These are phyloP conservation scores for Quercus gilva DNA, from an alignment of 306 rosid species.

Conservation along the genomic window DNA sequence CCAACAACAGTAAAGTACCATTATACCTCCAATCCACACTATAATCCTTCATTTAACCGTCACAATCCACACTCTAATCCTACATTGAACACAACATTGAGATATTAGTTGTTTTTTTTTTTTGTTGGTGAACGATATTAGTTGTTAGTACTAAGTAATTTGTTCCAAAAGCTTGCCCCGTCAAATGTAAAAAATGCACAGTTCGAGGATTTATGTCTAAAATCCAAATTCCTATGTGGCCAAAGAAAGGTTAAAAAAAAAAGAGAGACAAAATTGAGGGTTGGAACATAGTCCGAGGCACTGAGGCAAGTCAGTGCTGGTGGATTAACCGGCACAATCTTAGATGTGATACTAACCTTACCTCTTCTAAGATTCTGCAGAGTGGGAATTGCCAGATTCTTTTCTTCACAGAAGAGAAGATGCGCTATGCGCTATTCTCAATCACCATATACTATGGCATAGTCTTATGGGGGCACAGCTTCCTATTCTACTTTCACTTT, in stretches of 20 bases:
- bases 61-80: too few relatives aligned
- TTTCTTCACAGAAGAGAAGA: conserved; percentile 41
- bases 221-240: not conserved
- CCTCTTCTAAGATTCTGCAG: conserved; percentile 35
- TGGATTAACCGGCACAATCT: conserved; percentile 21
- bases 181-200: too few relatives aligned
- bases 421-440: conserved; percentile 3
- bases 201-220: not conserved
- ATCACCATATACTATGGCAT: not conserved
- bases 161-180: too few relatives aligned
- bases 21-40: too few relatives aligned
- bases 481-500: conserved; percentile 34
- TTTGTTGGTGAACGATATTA: too few relatives aligned
- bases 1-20: too few relatives aligned
- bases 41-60: too few relatives aligned
- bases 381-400: conserved; percentile 48
- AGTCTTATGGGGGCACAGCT: conserved; percentile 36
- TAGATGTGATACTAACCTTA: conserved; percentile 27
- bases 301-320: not conserved
- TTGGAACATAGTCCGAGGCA: not conserved
- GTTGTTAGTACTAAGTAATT: too few relatives aligned
- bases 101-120: too few relatives aligned
- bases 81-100: too few relatives aligned
- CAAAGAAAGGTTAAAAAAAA: not conserved
- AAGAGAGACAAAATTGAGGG: not conserved